Conservation (phyloP, 768 basidiomycete genomes). For the Mycena capillaripes region DNA sequence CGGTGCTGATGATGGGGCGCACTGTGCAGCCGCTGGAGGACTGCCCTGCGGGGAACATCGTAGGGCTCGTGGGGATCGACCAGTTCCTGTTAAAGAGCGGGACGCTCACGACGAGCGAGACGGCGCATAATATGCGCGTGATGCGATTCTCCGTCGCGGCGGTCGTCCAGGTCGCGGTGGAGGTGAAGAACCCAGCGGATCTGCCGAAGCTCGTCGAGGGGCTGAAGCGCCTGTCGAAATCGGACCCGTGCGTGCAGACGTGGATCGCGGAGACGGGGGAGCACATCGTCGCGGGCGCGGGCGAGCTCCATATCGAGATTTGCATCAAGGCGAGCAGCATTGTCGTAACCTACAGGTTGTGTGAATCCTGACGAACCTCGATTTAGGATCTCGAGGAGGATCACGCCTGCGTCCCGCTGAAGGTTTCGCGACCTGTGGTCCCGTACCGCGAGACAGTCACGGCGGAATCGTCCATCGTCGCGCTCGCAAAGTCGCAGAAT, state of each 20-base stretch:
- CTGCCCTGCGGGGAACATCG: constrained; percentile 98
- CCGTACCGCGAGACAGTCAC: constrained; percentile 98
- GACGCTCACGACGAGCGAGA: constrained; percentile 97
- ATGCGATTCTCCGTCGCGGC: constrained; percentile 99
- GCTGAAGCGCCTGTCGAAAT: constrained; percentile 99
- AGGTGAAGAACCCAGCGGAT: constrained; percentile 99
- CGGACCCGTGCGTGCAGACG: constrained; percentile 98
- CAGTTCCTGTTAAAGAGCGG: constrained; percentile 99
- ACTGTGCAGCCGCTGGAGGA: constrained; percentile 98
- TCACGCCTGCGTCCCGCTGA: constrained; percentile 98
- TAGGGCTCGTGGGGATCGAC: constrained; percentile 99
- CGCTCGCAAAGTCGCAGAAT: constrained; percentile 98
- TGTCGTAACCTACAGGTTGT: background rate
- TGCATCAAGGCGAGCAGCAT: constrained; percentile 85
- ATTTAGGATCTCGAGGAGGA: constrained; percentile 96
- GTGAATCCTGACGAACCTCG: background rate
- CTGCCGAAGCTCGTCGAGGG: constrained; percentile 99
- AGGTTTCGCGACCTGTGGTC: constrained; percentile 97
- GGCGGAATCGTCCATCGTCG: constrained; percentile 94
- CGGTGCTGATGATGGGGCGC: constrained; percentile 99
- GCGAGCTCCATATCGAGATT: constrained; percentile 99
- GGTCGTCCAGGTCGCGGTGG: constrained; percentile 98
- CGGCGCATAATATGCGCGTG: constrained; percentile 99
- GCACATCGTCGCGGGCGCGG: constrained; percentile 99
- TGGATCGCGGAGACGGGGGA: constrained; percentile 94